These are phyloP conservation scores for Nepenthes gracilis DNA, from an alignment of 148 eudicot species.

Conservation along the genomic window DNA sequence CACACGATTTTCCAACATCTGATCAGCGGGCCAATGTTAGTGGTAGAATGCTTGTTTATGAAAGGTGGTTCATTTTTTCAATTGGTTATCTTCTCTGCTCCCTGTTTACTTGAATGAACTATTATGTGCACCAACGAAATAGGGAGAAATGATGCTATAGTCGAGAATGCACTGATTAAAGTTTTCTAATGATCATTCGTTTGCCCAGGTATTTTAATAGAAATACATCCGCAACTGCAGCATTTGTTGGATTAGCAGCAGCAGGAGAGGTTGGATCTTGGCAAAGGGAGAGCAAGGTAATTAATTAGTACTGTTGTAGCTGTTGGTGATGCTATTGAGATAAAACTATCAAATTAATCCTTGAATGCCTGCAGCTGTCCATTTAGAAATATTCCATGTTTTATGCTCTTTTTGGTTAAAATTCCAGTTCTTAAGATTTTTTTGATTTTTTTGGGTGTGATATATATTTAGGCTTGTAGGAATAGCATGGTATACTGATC, in stretches of 20 bases:
- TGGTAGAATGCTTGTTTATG: slow-evolving; percentile 55
- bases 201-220: slow-evolving; percentile 20
- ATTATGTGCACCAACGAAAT: neutral
- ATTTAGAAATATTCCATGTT: too few species aligned
- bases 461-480: too few species aligned
- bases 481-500: too few species aligned
- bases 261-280: slow-evolving; percentile 57
- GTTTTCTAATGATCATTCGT: neutral
- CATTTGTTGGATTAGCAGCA: slow-evolving; percentile 41
- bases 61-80: slow-evolving; percentile 26
- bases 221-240: slow-evolving; percentile 23
- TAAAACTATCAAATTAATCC: too few species aligned
- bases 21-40: slow-evolving; percentile 29
- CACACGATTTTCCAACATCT: slow-evolving; percentile 38
- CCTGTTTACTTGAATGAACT: neutral
- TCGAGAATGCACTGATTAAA: neutral
- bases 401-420: too few species aligned
- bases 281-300: slow-evolving; percentile 60
- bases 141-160: neutral
- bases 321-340: neutral
- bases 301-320: neutral
- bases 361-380: too few species aligned
- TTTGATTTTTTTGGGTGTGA: too few species aligned
- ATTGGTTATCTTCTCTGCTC: neutral
- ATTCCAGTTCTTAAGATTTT: too few species aligned